Evolutionary conservation across 1,284 basidiomycete genomes (phyloP), one percentile per base, ranked within the genome.

Genomic region (Megacollybia platyphylla): DNA sequence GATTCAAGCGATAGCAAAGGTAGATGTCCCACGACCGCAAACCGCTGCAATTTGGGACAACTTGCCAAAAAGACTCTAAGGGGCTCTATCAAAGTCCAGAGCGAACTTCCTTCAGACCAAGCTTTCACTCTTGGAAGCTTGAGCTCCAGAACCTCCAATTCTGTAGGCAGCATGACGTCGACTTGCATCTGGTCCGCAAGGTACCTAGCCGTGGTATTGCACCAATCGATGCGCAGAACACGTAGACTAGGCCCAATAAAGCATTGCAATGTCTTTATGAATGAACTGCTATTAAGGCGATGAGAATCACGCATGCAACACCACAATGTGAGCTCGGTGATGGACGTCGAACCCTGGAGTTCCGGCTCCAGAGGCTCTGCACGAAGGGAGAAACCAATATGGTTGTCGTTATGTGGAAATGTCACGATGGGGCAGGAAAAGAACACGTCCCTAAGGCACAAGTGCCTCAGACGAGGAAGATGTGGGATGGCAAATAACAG

Each of bases 171-270:
- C 13, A 11, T 13, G 9, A 38, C 13, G 3, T 15, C 11, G 26
- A 40, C n/a, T 29, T 40, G 24, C n/a, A 29, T 11, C 18, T 29
- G 39, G 26, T n/a, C 17, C 5, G 39, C n/a, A 18, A 40, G 27
- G 26, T 10, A 40, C 29, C 39, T 26, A 9, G 39, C 8, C 27
- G 26, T n/a, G 4, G 39, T 11, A 11, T 9, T n/a, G 26, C 9
- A 40, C 39, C 39, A 40, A 11, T 40, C 39, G 26, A 40, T 29
- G 11, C 39, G 15, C 24, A 40, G 39, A 13, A 40, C 27, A 29
- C 39, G 39, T 8, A 40, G 27, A 29, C 11, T 3, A 4, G 39
- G 39, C 5, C 27, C n/a, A 27, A 40, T n/a, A 29, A 40, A 29
- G 6, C 24, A 20, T 11, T n/a, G 39, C 18, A 29, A 27, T 26